Conservation (phyloP, 2,329 filamentous ascomycete genomes). For the Claviceps arundinis region DNA sequence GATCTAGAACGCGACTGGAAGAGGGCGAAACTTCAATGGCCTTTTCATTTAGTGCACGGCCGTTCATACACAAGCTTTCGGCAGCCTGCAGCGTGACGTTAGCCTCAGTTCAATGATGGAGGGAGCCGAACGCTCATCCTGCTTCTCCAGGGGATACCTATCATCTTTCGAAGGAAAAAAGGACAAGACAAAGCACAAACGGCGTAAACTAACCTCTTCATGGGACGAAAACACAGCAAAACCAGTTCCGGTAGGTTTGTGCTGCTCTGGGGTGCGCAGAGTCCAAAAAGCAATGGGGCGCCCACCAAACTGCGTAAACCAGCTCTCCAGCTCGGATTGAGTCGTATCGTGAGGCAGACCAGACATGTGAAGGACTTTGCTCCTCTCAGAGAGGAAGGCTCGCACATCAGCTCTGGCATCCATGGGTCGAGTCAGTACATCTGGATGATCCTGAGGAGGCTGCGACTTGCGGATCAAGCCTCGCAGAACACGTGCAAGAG, state of each 20-base stretch:
- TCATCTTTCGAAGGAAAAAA: neutral
- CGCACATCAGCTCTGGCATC: constrained; percentile 93
- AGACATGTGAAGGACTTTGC: constrained; percentile 97
- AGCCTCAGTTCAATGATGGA: neutral
- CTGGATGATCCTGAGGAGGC: constrained; percentile 81
- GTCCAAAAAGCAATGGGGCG: constrained; percentile 99
- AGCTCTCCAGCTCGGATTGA: constrained; percentile 95
- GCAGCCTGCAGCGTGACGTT: constrained; percentile 51
- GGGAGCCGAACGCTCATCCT: neutral
- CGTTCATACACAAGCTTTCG: constrained; percentile 98
- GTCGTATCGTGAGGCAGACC: constrained; percentile 95
- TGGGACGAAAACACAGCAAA: constrained; percentile 98
- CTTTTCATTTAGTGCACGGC: constrained; percentile 93
- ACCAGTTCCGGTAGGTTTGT: constrained; percentile 97
- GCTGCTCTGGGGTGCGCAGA: constrained; percentile 89
- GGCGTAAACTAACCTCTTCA: constrained; percentile 64
- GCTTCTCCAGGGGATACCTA: neutral
- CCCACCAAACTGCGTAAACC: constrained; percentile 98
- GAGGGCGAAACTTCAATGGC: constrained; percentile 97
- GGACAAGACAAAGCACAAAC: neutral
- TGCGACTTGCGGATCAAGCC: constrained; percentile 94
- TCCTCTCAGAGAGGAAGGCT: constrained; percentile 88
- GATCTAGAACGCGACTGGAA: constrained; percentile 89
- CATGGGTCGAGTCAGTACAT: constrained; percentile 89
- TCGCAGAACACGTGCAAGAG: constrained; percentile 79